Conservation (phyloP, 2,329 filamentous ascomycete species). For the Fusarium transvaalense region DNA sequence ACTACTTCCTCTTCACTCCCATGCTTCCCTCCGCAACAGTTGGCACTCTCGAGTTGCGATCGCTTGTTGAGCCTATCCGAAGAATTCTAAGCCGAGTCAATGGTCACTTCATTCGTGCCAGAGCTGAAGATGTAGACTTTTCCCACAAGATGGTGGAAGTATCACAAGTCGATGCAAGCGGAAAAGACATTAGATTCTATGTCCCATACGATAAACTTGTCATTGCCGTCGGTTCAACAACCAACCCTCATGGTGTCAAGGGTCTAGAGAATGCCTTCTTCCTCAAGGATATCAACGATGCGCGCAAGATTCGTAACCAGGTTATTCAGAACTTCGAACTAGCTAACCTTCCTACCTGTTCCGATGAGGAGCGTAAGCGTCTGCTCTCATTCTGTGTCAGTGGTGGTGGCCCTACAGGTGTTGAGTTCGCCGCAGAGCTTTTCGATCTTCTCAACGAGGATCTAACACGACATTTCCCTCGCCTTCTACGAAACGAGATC, state of each 20-base stretch:
- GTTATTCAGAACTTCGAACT: slow-evolving; percentile 91
- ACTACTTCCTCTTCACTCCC: slow-evolving; percentile 98
- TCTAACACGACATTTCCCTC: slow-evolving; percentile 83
- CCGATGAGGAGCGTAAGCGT: slow-evolving; percentile 86
- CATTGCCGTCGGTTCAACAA: slow-evolving; percentile 89
- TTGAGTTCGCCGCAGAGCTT: slow-evolving; percentile 96
- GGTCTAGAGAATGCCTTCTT: slow-evolving; percentile 95
- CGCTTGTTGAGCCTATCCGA: slow-evolving; percentile 91
- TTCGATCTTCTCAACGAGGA: slow-evolving; percentile 98
- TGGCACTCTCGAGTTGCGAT: slow-evolving; percentile 90
- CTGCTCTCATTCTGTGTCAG: slow-evolving; percentile 96
- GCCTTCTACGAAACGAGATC: slow-evolving; percentile 94
- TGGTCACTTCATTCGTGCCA: slow-evolving; percentile 91
- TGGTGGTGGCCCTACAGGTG: slow-evolving; percentile 76
- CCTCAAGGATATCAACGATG: slow-evolving; percentile 94
- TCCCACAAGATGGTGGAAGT: slow-evolving; percentile 91
- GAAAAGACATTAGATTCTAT: slow-evolving; percentile 86
- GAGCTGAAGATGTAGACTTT: slow-evolving; percentile 91
- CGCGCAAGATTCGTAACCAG: slow-evolving; percentile 87
- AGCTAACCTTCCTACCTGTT: slow-evolving; percentile 91
- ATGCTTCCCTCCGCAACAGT: slow-evolving; percentile 98
- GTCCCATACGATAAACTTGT: slow-evolving; percentile 98
- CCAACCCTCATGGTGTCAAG: slow-evolving; percentile 95
- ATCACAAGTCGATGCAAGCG: slow-evolving; percentile 76
- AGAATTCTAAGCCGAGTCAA: slow-evolving; percentile 81